A percentile compares a stretch with the other conserved stretches of the same genome.
These are phyloP conservation scores for Lactarius sanguifluus DNA, from an alignment of 768 basidiomycete genomes.

Conservation along the genomic window DNA sequence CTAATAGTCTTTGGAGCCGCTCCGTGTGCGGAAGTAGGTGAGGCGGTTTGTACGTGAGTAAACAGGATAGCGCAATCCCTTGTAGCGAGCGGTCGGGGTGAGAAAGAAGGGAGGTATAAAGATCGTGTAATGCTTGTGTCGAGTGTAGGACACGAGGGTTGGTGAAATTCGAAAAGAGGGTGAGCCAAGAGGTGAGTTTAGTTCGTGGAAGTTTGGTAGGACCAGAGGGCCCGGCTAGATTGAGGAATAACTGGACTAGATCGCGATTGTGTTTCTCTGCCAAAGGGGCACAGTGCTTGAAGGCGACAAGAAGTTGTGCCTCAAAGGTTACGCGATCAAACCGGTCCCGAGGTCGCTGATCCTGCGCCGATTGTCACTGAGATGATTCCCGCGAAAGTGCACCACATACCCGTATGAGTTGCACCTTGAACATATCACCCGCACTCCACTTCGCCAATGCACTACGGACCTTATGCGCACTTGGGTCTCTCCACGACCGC, in stretches of 20 bases:
- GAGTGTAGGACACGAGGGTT: slow-evolving; percentile 90
- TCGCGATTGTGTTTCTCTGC: slow-evolving; percentile 87
- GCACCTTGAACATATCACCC: slow-evolving; percentile 33
- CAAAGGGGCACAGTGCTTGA: slow-evolving; percentile 67
- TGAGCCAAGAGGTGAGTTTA: slow-evolving; percentile 75
- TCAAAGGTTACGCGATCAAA: slow-evolving; percentile 80
- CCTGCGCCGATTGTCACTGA: slow-evolving; percentile 33
- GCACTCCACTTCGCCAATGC: slow-evolving; percentile 51
- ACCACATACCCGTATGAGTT: slow-evolving; percentile 39
- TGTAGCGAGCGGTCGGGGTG: slow-evolving; percentile 84
- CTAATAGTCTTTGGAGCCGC: slow-evolving; percentile 67
- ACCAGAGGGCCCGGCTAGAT: slow-evolving; percentile 41
- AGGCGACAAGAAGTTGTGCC: slow-evolving; percentile 67
- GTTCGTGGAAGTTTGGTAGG: slow-evolving; percentile 50
- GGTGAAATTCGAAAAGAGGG: slow-evolving; percentile 82
- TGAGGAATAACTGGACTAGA: slow-evolving; percentile 83
- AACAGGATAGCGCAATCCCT: slow-evolving; percentile 67
- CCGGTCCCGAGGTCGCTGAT: slow-evolving; percentile 48
- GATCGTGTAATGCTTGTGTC: slow-evolving; percentile 57
- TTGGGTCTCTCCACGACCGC: slow-evolving; percentile 73
- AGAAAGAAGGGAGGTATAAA: slow-evolving; percentile 77
- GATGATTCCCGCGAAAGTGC: neutral
- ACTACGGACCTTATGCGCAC: slow-evolving; percentile 58
- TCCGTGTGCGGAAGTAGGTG: slow-evolving; percentile 55
- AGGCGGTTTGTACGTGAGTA: slow-evolving; percentile 79